Evolutionary conservation across 345 rosid species (phyloP).

Genomic region (Brassica carinata): DNA sequence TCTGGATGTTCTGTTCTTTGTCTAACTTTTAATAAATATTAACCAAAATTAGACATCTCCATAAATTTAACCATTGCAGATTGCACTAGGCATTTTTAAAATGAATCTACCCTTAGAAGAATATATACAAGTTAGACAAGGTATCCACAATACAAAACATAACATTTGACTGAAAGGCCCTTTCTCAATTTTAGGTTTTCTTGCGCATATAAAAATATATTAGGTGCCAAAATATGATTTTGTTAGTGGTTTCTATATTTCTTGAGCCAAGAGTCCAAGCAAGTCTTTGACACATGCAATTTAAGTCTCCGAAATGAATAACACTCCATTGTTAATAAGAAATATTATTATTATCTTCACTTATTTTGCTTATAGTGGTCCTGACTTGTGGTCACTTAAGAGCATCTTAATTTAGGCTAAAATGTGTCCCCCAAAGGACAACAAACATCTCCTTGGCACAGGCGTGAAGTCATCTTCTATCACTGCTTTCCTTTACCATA

Average conservation of each 20-base stretch:
- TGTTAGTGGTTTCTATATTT: constrained; percentile 3
- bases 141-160: neutral
- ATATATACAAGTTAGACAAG: neutral
- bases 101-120: neutral
- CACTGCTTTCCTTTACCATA: constrained; percentile 29
- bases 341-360: neutral
- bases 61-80: neutral
- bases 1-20: neutral
- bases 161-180: neutral
- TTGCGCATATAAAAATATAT: neutral
- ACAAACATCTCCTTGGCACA: constrained; percentile 38
- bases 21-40: neutral
- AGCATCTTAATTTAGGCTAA: constrained; percentile 37
- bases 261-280: constrained; percentile 39
- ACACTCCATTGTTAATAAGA: constrained; percentile 1
- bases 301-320: neutral
- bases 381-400: constrained; percentile 24
- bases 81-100: neutral
- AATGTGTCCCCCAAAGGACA: constrained; percentile 40
- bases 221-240: neutral
- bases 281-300: neutral
- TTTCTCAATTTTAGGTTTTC: neutral
- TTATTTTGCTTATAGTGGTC: constrained; percentile 28
- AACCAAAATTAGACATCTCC: neutral
- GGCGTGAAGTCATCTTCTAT: constrained; percentile 39